phyloP scores from a whole-genome alignment of 305 asterid species.

The Fraxinus platypoda region DNA sequence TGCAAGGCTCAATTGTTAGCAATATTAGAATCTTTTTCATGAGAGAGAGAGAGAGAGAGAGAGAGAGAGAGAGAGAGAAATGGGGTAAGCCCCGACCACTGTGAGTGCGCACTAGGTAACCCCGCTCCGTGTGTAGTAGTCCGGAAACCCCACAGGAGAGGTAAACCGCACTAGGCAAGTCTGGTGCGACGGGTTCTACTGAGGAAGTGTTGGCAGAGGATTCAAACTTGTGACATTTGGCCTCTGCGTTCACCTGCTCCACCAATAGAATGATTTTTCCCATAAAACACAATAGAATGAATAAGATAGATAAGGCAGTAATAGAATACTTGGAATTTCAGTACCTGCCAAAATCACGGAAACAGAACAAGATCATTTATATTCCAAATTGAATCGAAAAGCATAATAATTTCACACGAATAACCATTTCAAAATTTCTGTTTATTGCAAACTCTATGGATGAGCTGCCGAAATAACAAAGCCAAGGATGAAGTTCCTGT shows the following conservation, averaged over 20 bases:
- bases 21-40: neutral
- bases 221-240: too few species aligned
- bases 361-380: neutral
- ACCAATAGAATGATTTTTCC: neutral
- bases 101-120: too few species aligned
- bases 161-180: too few species aligned
- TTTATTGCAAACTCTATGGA: conserved; percentile 20
- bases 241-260: too few species aligned
- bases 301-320: neutral
- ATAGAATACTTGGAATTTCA: neutral
- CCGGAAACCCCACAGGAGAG: too few species aligned
- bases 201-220: too few species aligned
- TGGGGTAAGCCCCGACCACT: too few species aligned
- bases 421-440: conserved; percentile 12
- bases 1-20: neutral
- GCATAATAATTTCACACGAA: conserved; percentile 22
- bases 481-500: conserved; percentile 6
- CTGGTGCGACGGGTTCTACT: too few species aligned
- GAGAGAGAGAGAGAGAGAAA: too few species aligned
- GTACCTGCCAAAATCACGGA: neutral
- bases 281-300: neutral
- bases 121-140: too few species aligned
- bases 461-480: conserved; percentile 1
- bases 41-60: neutral
- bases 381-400: neutral